These are phyloP conservation scores for Rhodomyrtus psidioides DNA, from an alignment of 441 rosid genomes.

Conservation along the genomic window DNA sequence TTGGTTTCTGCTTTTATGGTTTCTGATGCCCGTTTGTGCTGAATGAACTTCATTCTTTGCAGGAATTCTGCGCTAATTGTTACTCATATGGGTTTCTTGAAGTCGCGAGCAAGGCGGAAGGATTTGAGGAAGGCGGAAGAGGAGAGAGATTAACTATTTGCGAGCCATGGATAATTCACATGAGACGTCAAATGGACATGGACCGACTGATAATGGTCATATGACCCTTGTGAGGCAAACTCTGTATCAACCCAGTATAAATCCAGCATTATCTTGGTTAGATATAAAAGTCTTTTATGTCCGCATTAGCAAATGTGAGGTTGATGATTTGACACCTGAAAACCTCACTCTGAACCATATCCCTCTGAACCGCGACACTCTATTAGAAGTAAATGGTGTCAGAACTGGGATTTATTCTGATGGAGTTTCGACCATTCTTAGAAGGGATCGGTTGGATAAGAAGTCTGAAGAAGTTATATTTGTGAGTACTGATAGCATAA, in stretches of 20 bases:
- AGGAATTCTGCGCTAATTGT: conserved; percentile 2
- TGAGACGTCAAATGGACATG: conserved; percentile 32
- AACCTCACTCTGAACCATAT: conserved; percentile 41
- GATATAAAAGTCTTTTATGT: conserved; percentile 58
- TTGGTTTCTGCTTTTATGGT: background rate
- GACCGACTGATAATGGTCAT: conserved; percentile 21
- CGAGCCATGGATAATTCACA: conserved; percentile 46
- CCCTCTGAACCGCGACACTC: conserved; percentile 41
- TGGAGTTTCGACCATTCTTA: conserved; percentile 39
- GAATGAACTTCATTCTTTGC: background rate
- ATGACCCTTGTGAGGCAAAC: conserved; percentile 4
- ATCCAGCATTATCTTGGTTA: conserved; percentile 31
- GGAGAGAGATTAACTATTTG: conserved; percentile 9
- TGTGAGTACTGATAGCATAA: conserved; percentile 50
- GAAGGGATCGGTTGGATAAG: conserved; percentile 54
- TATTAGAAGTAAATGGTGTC: conserved; percentile 51
- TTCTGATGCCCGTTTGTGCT: background rate
- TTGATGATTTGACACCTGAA: conserved; percentile 44
- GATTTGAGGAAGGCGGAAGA: conserved; percentile 1
- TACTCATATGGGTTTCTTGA: conserved; percentile 3
- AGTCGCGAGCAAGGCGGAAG: conserved; percentile 15
- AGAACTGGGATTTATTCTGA: conserved; percentile 36
- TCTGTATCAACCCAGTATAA: conserved; percentile 14
- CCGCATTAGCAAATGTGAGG: conserved; percentile 45
- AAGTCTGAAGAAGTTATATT: conserved; percentile 55